Conservation (phyloP, 2,329 filamentous ascomycete genomes). For the Ascomycota sp. region DNA sequence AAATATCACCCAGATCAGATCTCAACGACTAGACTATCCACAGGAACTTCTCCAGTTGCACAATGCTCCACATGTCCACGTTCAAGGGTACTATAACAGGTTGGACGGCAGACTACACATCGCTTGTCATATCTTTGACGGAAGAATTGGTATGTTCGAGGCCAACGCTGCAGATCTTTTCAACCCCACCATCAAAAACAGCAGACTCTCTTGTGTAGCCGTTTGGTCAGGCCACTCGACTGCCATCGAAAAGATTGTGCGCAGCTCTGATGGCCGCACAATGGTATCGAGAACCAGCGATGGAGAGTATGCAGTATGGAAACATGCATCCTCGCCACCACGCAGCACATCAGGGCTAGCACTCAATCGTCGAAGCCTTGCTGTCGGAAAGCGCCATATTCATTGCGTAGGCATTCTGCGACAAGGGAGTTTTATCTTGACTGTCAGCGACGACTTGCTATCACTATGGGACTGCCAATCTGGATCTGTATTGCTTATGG, state of each 20-base stretch:
- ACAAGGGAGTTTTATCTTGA: conserved; percentile 60
- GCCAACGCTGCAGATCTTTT: conserved; percentile 60
- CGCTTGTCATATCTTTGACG: conserved; percentile 66
- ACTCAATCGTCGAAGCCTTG: conserved; percentile 43
- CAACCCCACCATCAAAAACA: conserved; percentile 40
- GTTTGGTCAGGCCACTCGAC: conserved; percentile 70
- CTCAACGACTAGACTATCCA: conserved; percentile 26
- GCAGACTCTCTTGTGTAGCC: conserved; percentile 37
- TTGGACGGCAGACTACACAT: conserved; percentile 44
- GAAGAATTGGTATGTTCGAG: conserved; percentile 61
- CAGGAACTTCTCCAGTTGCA: conserved; percentile 8
- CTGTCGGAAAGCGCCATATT: conserved; percentile 47
- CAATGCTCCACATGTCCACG: conserved; percentile 32
- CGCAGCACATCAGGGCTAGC: conserved; percentile 18
- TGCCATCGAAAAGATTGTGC: conserved; percentile 64
- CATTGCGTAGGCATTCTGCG: conserved; percentile 59
- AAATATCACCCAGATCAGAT: conserved; percentile 60
- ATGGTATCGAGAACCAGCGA: conserved; percentile 60
- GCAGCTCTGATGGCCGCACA: conserved; percentile 59
- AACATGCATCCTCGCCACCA: conserved; percentile 21
- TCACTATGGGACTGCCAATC: conserved; percentile 60
- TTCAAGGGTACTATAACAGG: conserved; percentile 49
- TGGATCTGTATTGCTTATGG: conserved; percentile 32
- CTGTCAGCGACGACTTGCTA: conserved; percentile 47
- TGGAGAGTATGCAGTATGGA: conserved; percentile 69